These are phyloP conservation scores for Komagataella kurtzmanii DNA, from an alignment of 805 yeast genomes.

Conservation along the genomic window DNA sequence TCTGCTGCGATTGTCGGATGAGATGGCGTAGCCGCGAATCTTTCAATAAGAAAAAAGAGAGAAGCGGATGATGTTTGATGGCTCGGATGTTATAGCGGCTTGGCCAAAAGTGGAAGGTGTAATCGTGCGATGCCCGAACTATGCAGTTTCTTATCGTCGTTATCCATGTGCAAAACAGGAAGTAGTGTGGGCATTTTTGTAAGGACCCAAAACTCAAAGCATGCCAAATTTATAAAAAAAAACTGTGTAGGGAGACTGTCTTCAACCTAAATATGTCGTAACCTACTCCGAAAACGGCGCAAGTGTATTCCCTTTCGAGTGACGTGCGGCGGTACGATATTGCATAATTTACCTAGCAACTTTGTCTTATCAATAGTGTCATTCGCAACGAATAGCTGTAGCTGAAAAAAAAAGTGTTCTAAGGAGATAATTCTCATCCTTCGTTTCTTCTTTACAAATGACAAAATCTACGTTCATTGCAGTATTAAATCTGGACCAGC, in stretches of 20 bases:
- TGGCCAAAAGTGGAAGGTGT: background rate
- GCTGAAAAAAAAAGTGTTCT: background rate
- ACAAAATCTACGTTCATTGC: conserved; percentile 18
- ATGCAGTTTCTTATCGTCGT: background rate
- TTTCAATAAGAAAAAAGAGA: too few relatives aligned
- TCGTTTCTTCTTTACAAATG: background rate
- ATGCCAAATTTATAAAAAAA: background rate
- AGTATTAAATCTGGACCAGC: conserved; percentile 25
- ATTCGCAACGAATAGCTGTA: background rate
- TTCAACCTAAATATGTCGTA: background rate
- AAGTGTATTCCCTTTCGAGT: background rate
- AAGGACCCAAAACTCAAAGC: background rate
- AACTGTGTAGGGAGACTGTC: background rate
- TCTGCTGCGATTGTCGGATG: background rate
- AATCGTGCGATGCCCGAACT: background rate
- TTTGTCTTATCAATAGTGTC: background rate
- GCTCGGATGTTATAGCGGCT: background rate
- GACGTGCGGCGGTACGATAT: background rate
- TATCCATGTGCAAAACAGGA: background rate
- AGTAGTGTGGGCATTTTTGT: background rate
- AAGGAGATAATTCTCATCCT: background rate
- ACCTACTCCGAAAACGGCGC: background rate
- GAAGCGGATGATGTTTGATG: background rate
- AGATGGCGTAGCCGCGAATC: background rate
- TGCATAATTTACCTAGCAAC: background rate